phyloP scores from a whole-genome alignment of 805 yeast species.

The Hanseniaspora jakobsenii region DNA sequence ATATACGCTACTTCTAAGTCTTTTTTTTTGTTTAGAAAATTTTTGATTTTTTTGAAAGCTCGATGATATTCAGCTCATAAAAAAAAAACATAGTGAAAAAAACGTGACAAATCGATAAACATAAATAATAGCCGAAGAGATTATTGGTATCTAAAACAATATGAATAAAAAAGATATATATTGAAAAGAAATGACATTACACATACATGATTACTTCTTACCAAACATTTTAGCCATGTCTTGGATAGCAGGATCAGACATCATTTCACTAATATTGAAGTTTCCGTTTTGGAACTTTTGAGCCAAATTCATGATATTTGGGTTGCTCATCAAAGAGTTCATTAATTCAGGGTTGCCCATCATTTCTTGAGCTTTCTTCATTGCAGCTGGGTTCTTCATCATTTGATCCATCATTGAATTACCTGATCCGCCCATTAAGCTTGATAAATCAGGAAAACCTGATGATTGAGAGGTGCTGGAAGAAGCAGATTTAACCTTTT shows the following conservation, averaged over 20 bases:
- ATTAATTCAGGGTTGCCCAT: slow-evolving; percentile 77
- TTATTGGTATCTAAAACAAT: no score
- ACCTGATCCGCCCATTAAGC: slow-evolving; percentile 44
- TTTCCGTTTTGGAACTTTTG: slow-evolving; percentile 59
- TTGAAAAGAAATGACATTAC: no score
- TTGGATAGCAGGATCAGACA: slow-evolving; percentile 71
- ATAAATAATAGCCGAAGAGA: no score
- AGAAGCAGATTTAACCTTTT: slow-evolving; percentile 48
- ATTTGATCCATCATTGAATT: slow-evolving; percentile 42
- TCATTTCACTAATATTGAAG: slow-evolving; percentile 50
- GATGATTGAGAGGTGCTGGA: slow-evolving; percentile 25
- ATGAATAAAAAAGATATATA: no score
- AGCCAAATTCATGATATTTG: slow-evolving; percentile 75
- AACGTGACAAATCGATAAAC: no score
- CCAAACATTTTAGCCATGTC: slow-evolving; percentile 68
- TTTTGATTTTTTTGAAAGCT: no score
- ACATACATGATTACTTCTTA: no score
- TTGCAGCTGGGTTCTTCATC: slow-evolving; percentile 82
- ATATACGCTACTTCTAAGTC: no score
- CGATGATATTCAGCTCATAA: no score
- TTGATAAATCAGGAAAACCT: slow-evolving; percentile 69
- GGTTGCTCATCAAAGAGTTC: slow-evolving; percentile 64
- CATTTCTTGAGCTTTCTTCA: slow-evolving; percentile 78
- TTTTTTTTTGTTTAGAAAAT: no score
- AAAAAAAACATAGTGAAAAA: no score